Evolutionary conservation across 2,329 filamentous ascomycete genomes (phyloP).

Genomic region (Pestalotiopsis sp.): DNA sequence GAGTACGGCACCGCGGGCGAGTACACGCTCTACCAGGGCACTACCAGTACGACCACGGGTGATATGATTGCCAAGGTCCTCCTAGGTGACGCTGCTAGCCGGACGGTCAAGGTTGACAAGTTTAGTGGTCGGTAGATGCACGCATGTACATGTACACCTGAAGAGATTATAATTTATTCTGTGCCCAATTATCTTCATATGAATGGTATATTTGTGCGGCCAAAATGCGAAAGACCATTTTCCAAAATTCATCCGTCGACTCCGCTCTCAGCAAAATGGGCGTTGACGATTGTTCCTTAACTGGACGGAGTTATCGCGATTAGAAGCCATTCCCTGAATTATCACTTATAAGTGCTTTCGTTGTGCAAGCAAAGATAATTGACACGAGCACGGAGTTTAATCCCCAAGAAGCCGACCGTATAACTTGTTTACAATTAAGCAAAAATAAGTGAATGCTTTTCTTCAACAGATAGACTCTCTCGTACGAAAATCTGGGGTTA

Average conservation of each 20-base stretch:
- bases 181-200: neutral
- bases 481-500: neutral
- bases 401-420: neutral
- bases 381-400: neutral
- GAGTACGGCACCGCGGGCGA: neutral
- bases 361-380: neutral
- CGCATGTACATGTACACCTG: neutral
- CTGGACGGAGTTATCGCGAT: neutral
- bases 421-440: neutral
- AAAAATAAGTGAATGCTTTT: neutral
- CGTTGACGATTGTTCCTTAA: no score
- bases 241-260: no score
- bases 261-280: no score
- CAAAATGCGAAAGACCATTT: no score
- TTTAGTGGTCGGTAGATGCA: neutral
- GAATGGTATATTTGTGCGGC: no score
- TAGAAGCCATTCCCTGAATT: no score
- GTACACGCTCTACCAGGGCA: neutral
- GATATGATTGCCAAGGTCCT: neutral
- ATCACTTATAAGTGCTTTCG: neutral
- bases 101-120: neutral
- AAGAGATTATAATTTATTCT: neutral
- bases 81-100: neutral
- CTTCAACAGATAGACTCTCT: neutral
- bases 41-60: neutral